These are phyloP conservation scores for Coemansia sp. DNA, from an alignment of 192 early-diverging fungal genomes.

Conservation along the genomic window DNA sequence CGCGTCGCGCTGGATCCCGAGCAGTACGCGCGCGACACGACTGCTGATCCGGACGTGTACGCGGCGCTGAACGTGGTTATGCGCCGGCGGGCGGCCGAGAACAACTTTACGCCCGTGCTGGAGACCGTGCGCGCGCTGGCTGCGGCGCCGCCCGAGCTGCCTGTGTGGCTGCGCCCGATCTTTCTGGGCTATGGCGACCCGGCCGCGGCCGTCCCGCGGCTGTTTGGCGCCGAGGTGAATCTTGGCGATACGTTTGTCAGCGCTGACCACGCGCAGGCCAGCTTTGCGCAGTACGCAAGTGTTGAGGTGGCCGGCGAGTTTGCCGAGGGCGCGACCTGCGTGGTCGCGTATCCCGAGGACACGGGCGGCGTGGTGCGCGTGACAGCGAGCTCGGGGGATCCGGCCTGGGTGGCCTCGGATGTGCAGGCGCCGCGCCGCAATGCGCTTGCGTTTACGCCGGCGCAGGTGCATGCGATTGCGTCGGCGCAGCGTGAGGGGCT, in stretches of 20 bases:
- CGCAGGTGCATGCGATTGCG: conserved; percentile 80
- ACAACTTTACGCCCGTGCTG: conserved; percentile 89
- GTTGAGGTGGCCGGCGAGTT: conserved; percentile 4
- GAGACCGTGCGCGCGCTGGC: conserved; percentile 88
- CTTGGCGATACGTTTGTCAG: conserved; percentile 89
- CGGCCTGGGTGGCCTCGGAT: conserved; percentile 42
- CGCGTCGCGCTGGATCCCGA: conserved; percentile 81
- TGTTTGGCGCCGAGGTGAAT: conserved; percentile 58
- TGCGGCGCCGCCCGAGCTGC: conserved; percentile 56
- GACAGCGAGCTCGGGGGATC: conserved; percentile 66
- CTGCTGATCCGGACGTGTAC: conserved; percentile 62
- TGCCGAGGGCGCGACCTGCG: conserved; percentile 57
- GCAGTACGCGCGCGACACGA: conserved; percentile 60
- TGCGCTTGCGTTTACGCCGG: conserved; percentile 76
- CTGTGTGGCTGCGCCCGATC: conserved; percentile 86
- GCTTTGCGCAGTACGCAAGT: conserved; percentile 51
- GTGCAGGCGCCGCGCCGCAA: conserved; percentile 71
- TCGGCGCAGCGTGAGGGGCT: conserved; percentile 83
- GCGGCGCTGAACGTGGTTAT: conserved; percentile 85
- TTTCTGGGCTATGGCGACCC: conserved; percentile 97
- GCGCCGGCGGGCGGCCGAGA: conserved; percentile 82
- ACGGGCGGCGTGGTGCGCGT: conserved; percentile 44
- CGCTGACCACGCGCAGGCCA: conserved; percentile 66
- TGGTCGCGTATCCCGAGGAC: conserved; percentile 61
- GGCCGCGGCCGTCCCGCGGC: conserved; percentile 38